Evolutionary conservation across 306 rosid genomes (phyloP).

Genomic region (Oemleria cerasiformis): DNA sequence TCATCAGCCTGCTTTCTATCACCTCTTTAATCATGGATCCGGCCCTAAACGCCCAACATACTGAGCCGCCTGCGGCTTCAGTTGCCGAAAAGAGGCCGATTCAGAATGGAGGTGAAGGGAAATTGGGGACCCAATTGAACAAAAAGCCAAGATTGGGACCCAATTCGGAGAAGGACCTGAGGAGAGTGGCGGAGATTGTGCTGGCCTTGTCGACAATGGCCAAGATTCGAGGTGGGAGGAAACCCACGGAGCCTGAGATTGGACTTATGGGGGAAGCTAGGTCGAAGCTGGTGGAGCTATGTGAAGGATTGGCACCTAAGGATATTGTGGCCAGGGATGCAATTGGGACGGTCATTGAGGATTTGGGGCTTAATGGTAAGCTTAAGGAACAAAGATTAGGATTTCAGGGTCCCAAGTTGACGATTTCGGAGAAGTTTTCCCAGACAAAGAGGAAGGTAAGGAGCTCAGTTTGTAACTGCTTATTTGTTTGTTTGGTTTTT

Average conservation of each 20-base stretch:
- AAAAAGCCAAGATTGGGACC: conserved; percentile 55
- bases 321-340: conserved; percentile 70
- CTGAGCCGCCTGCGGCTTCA: conserved; percentile 5
- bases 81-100: conserved; percentile 33
- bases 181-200: conserved; percentile 92
- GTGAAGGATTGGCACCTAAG: conserved; percentile 71
- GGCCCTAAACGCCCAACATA: conserved; percentile 3
- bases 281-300: conserved; percentile 57
- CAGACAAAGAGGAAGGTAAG: conserved; percentile 67
- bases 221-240: conserved; percentile 61
- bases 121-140: conserved; percentile 27
- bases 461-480: background rate
- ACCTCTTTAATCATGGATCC: conserved; percentile 27
- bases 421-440: conserved; percentile 62
- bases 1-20: background rate
- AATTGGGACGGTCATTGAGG: conserved; percentile 68
- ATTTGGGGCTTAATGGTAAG: conserved; percentile 72
- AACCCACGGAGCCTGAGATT: conserved; percentile 62
- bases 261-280: conserved; percentile 83
- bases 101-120: conserved; percentile 40
- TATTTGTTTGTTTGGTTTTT: background rate
- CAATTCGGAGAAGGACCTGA: conserved; percentile 30
- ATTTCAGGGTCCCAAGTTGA: conserved; percentile 68
- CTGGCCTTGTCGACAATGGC: conserved; percentile 80
- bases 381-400: conserved; percentile 78